These are phyloP conservation scores for Thinopyrum elongatum DNA, from an alignment of 176 grass and related monocot genomes.

Conservation along the genomic window DNA sequence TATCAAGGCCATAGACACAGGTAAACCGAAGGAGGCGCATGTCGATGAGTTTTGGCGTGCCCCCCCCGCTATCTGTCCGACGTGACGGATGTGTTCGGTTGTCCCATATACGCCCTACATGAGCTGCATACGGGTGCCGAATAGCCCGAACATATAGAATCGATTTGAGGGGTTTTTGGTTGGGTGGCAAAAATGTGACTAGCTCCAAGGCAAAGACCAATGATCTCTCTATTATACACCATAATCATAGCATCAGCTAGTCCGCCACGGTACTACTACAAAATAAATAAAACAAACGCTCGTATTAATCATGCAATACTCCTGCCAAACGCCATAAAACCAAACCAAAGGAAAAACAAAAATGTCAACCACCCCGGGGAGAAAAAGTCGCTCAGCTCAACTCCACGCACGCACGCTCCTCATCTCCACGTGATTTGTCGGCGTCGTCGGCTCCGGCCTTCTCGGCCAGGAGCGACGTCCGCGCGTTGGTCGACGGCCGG, in stretches of 20 bases:
- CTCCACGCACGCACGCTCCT: not conserved
- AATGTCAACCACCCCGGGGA: slow-evolving; percentile 44
- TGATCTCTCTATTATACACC: not conserved
- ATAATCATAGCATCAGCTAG: not conserved
- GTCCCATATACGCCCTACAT: no score
- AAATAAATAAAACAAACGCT: not conserved
- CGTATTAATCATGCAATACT: slow-evolving; percentile 26
- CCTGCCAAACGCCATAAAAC: slow-evolving; percentile 7
- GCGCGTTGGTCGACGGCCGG: slow-evolving; percentile 36
- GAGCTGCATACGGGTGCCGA: no score
- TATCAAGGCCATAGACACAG: no score
- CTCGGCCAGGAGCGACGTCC: slow-evolving; percentile 59
- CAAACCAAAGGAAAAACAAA: slow-evolving; percentile 31
- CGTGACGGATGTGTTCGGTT: no score
- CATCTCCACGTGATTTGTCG: slow-evolving; percentile 66
- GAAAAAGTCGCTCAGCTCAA: slow-evolving; percentile 27
- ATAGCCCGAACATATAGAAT: no score
- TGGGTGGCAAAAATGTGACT: no score
- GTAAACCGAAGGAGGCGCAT: no score
- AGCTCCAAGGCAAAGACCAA: not conserved
- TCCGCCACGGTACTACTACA: not conserved
- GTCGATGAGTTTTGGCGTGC: no score
- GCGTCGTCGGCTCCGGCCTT: slow-evolving; percentile 43
- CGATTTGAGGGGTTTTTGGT: no score
- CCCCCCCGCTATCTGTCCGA: no score